Base-by-base conservation (phyloP, 2,329 filamentous ascomycete genomes). In the Leptographium procerum region DNA sequence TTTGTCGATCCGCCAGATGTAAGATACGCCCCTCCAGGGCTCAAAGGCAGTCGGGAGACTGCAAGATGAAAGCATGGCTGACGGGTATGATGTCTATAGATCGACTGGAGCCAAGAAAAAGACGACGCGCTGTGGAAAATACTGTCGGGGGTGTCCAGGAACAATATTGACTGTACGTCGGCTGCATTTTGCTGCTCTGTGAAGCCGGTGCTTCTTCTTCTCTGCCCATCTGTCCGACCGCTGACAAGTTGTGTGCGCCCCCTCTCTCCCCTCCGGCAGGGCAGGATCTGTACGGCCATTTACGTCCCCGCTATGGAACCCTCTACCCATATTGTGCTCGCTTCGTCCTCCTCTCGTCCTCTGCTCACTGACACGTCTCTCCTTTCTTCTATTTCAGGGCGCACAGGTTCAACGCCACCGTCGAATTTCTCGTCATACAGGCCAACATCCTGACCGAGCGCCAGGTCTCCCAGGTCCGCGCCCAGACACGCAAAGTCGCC, bases 401-500 rank as follows among this genome's bases (percentile, higher is more conserved):
- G 52, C 77, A 81, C 56, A 79, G 83, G 52, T 96, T 96, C 71
- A 82, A 91, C 62, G 92, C 96, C 24, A 87, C 89, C 29, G 83
- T 95, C 59, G 81, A 90, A 47, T 97, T 97, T 67, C 80, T 99
- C 34, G 82, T 96, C 19, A 89, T 96, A 69, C 91, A 99, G 72
- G 91, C 91, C 62, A 91, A 90, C 70, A 96, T 91, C 82, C 82
- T 97, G 7, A 96, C 94, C 68, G 91, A 97, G 69, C 81, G 89
- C 56, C 90, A 97, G 73, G 82, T 95, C 31, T 88, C 89, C 0
- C 90, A 96, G 69, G 89, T 97, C 53, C 84, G 89, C 64, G 91
- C 88, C 24, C 91, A 96, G 73, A 90, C 97, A 76, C 84, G 88
- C 61, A 94, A 87, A 68, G 83, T 86, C 50, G 60, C 60, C 9